A percentile compares a stretch with the other conserved stretches of the same genome.
phyloP scores from a whole-genome alignment of 495 filamentous ascomycete species.

The Daldinia vernicosa region DNA sequence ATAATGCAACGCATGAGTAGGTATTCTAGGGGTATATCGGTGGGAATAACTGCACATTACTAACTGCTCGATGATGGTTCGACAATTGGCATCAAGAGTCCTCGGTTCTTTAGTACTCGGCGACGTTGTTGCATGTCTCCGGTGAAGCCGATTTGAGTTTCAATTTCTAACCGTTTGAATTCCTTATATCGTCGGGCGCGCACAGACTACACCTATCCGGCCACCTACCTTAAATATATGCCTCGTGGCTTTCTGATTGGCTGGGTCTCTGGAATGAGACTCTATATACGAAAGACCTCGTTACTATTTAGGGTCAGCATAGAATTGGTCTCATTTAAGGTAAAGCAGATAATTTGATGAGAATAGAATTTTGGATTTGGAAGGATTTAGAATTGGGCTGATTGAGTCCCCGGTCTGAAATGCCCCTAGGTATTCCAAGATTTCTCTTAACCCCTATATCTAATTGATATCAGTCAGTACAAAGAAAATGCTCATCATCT shows the following conservation, averaged over 20 bases:
- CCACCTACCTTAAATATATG: neutral
- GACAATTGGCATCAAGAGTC: neutral
- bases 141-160: neutral
- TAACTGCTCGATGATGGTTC: neutral
- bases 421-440: no score
- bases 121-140: neutral
- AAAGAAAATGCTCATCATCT: no score
- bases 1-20: neutral
- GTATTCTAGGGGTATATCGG: no score
- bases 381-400: no score
- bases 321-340: neutral
- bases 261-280: neutral
- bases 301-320: neutral
- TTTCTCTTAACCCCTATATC: no score
- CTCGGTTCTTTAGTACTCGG: neutral
- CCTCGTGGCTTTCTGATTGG: neutral
- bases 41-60: neutral
- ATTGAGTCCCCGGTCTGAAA: no score
- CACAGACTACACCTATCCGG: neutral
- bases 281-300: neutral
- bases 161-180: neutral
- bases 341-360: no score
- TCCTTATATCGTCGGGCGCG: constrained; percentile 4
- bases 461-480: no score
- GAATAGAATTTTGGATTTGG: no score